Base-by-base conservation (phyloP, 164 flowering plant species). In the Macadamia integrifolia region DNA sequence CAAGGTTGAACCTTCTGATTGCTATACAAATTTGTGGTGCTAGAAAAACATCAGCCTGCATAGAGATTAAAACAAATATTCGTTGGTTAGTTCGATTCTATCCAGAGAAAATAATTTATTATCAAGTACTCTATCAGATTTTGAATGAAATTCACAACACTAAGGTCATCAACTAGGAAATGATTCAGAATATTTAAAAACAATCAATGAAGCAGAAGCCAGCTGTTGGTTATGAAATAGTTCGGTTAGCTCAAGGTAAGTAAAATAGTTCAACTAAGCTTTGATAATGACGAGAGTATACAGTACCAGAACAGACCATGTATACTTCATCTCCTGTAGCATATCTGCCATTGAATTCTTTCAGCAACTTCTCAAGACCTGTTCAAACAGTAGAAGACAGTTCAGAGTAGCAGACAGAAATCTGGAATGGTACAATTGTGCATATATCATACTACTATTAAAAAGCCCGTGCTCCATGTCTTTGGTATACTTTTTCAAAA, bases 31-130 rank as follows among this genome's bases (percentile, higher is more conserved):
- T 81, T 61, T 88, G 88, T 18, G 93, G 91, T n/a, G 87, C 93
- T 73, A 88, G 68, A 68, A 86, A 88, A 8, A 87, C 84, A 80
- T 87, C 93, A 73, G 89, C 89, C 93, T 88, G 87, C 78, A 76
- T 42, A 69, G 44, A 62, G 63, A 35, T 23, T 35, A 35, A 35
- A 35, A 35, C 40, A 15, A 31, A 13, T 31, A 46, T 14, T 44
- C 29, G 46, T 10, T 14, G 40, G 17, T 74, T 52, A 68, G 53
- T 59, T 61, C 35, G 23, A 63, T 35, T 5, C 40, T 35, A 35
- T 35, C 40, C 40, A 35, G 40, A 35, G 40, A 35, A 35, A 35
- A 5, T 35, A 35, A 35, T 35, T 35, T 57, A 58, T 13, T 13
- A 29, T 1, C 35, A 35, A 43, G 35, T 6, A 35, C n/a, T 58